These are phyloP conservation scores for Ascochyta pisi DNA, from an alignment of 2,329 filamentous ascomycete genomes.

Conservation along the genomic window DNA sequence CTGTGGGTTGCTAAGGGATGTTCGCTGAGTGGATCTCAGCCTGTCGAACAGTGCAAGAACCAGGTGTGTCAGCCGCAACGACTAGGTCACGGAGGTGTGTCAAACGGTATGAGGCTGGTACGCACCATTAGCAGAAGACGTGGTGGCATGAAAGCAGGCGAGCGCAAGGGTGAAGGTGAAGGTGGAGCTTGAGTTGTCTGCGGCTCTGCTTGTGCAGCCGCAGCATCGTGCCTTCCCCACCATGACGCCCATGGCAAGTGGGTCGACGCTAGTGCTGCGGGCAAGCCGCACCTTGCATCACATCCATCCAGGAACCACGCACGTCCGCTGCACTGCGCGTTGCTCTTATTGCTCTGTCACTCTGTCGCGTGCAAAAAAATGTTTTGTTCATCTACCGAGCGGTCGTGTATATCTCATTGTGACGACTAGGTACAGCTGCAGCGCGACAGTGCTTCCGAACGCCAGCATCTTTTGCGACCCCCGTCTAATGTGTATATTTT, in stretches of 20 bases:
- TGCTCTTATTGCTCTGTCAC: neutral
- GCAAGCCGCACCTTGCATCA: neutral
- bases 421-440: neutral
- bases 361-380: neutral
- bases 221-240: constrained; percentile 6
- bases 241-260: neutral
- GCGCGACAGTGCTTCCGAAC: neutral
- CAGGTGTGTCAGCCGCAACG: neutral
- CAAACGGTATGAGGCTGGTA: neutral
- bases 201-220: constrained; percentile 9
- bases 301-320: neutral
- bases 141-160: neutral
- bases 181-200: neutral
- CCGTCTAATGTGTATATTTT: too few relatives aligned
- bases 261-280: constrained; percentile 2
- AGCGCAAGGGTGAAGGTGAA: neutral
- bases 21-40: neutral
- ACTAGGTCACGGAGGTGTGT: neutral
- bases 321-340: neutral
- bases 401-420: neutral
- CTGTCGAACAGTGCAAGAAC: neutral
- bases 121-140: neutral
- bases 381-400: neutral
- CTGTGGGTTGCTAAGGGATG: neutral
- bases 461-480: neutral